Base-by-base conservation (phyloP, 129 eudicot genomes). In the Flaveria brownii region DNA sequence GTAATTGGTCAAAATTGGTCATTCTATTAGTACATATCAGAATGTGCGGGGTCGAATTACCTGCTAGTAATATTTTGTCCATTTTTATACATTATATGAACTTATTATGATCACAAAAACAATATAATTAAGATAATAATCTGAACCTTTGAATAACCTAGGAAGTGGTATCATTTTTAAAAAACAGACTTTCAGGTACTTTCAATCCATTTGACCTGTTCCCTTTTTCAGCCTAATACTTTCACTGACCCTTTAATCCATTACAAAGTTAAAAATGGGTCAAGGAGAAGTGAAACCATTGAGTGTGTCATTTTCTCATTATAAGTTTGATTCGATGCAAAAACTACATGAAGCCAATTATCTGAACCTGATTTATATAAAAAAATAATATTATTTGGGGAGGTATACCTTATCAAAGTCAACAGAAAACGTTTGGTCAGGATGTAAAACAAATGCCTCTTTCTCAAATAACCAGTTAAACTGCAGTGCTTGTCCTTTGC, bases 401-500 rank as follows among this genome's bases (percentile, higher is more conserved):
- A 59, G 54, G 42, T 14, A 68, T 87, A 91, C 98, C 98, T 87
- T 91, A 76, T 88, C 93, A 80, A 91, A 94, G 84, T 91, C 85
- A 26, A 94, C 96, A 18, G 90, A 85, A 74, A 94, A 94, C 28
- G 84, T 87, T 45, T 89, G 90, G 70, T 86, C 89, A 16, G 85
- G 80, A 77, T 82, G 96, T 80, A 94, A 72, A 77, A 85, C 76
- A 74, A 94, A 86, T 61, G 96, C 96, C 51, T 92, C 90, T 65
- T 91, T 94, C 65, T 94, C 93, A 61, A 86, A 86, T 68, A 91
- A 78, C 90, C 96, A 94, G 72, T 94, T 94, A 72, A 94, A 94
- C 89, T 91, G 98, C 82, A 94, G 83, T 10, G 98, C 98, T 73
- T 94, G 97, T 73, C 98, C 97, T 86, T 94, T 94, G 78, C 98